Conservation (phyloP, 768 basidiomycete genomes). For the Tulasnella sp. region DNA sequence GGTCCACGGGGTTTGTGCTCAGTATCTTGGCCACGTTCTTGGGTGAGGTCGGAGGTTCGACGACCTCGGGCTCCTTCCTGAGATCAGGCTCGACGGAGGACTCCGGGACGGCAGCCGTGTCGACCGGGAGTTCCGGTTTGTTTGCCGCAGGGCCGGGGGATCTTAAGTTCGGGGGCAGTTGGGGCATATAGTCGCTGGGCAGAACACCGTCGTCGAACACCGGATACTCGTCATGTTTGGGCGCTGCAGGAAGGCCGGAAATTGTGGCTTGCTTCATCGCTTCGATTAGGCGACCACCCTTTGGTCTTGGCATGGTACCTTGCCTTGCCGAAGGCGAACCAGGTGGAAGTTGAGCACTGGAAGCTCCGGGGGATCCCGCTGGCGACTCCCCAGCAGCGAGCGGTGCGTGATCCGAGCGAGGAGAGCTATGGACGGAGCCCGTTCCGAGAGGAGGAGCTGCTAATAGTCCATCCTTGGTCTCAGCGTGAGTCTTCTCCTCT, state of each 20-base stretch:
- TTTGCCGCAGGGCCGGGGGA: background rate
- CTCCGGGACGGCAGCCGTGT: background rate
- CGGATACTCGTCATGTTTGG: background rate
- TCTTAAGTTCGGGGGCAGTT: background rate
- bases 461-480: background rate
- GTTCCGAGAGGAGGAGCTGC: background rate
- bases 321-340: background rate
- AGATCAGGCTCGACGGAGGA: background rate
- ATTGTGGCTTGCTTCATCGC: background rate
- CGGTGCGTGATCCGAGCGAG: background rate
- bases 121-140: background rate
- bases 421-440: background rate
- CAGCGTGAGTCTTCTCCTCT: background rate
- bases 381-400: background rate
- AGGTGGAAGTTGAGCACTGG: background rate
- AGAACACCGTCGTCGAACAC: background rate
- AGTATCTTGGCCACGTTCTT: conserved; percentile 5
- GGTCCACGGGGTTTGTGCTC: background rate
- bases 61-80: background rate
- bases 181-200: background rate
- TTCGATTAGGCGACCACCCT: background rate
- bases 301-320: background rate
- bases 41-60: background rate
- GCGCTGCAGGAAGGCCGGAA: background rate
- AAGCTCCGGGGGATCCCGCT: background rate